Percentiles rank a stretch among this genome's conserved stretches.
Conservation (phyloP, 2,329 filamentous ascomycete species). For the Trichoderma arundinaceum region DNA sequence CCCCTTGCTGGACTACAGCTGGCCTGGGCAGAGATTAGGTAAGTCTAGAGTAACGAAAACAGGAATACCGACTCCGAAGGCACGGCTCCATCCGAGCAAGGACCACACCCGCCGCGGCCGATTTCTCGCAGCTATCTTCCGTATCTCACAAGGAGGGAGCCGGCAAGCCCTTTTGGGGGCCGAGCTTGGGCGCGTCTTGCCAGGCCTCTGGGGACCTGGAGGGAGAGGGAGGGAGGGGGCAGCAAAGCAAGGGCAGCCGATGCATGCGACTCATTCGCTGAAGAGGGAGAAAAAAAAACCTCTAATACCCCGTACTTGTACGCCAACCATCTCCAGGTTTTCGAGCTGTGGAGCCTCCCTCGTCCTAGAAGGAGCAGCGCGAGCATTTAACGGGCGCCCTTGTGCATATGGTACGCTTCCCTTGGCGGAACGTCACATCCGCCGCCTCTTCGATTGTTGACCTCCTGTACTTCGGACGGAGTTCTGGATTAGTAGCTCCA, state of each 20-base stretch:
- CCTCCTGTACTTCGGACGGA: no score
- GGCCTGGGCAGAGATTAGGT: slow-evolving; percentile 28
- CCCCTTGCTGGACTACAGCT: slow-evolving; percentile 28
- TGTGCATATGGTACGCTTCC: slow-evolving; percentile 26
- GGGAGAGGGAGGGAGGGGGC: not conserved
- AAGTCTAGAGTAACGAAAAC: slow-evolving; percentile 33
- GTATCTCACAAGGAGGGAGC: slow-evolving; percentile 13
- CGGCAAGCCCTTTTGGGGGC: slow-evolving; percentile 25
- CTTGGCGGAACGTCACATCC: slow-evolving; percentile 26
- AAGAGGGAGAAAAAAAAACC: not conserved
- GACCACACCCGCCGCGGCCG: not conserved
- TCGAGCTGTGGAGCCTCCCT: slow-evolving; percentile 27
- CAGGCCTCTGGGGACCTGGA: slow-evolving; percentile 16
- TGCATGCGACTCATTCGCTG: slow-evolving; percentile 1
- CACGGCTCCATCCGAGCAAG: slow-evolving; percentile 30
- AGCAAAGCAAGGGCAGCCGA: slow-evolving; percentile 7
- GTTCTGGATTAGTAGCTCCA: no score
- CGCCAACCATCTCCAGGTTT: slow-evolving; percentile 22
- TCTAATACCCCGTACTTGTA: slow-evolving; percentile 24
- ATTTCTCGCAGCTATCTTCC: slow-evolving; percentile 21
- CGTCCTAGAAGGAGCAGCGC: slow-evolving; percentile 26
- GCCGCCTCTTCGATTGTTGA: slow-evolving; percentile 1
- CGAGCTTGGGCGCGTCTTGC: slow-evolving; percentile 11
- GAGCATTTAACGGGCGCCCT: slow-evolving; percentile 29
- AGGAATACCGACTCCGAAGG: not conserved